Percentiles rank a stretch among this genome's conserved stretches.
phyloP scores from a whole-genome alignment of 441 rosid species.

The Daphne laureola region DNA sequence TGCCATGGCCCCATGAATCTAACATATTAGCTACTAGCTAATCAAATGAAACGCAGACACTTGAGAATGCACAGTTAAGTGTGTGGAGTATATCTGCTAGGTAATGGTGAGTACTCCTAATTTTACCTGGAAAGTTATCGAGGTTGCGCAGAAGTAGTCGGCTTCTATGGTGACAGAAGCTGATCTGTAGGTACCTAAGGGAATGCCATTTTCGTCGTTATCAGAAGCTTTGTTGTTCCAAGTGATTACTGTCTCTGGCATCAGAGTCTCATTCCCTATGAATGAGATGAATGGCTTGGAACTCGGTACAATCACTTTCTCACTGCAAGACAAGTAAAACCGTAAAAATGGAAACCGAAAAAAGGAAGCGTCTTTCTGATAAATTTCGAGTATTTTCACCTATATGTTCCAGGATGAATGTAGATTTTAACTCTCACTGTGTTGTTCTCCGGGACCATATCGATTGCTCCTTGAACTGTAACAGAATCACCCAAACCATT shows the following conservation, averaged over 20 bases:
- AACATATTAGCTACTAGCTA: too few relatives aligned
- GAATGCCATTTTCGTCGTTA: slow-evolving; percentile 30
- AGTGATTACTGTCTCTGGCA: slow-evolving; percentile 39
- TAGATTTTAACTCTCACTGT: slow-evolving; percentile 63
- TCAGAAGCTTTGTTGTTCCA: slow-evolving; percentile 87
- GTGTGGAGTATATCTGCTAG: too few relatives aligned
- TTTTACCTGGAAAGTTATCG: slow-evolving; percentile 72
- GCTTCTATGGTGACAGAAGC: slow-evolving; percentile 71
- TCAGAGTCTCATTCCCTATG: slow-evolving; percentile 46
- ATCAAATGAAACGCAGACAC: too few relatives aligned
- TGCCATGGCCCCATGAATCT: slow-evolving; percentile 22
- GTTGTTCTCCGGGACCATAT: slow-evolving; percentile 64
- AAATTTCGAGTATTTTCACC: slow-evolving; percentile 24
- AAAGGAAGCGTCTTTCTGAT: neutral
- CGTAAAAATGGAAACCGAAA: too few relatives aligned
- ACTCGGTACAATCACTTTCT: slow-evolving; percentile 62
- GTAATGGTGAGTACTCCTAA: too few relatives aligned
- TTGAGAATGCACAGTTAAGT: too few relatives aligned
- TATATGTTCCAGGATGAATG: slow-evolving; percentile 82
- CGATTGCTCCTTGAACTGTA: slow-evolving; percentile 85
- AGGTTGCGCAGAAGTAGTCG: slow-evolving; percentile 75
- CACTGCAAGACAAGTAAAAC: slow-evolving; percentile 32
- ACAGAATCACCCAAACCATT: slow-evolving; percentile 61
- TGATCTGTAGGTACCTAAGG: slow-evolving; percentile 66
- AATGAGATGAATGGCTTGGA: slow-evolving; percentile 70